A percentile compares a stretch with the other conserved stretches of the same genome.
Evolutionary conservation across 805 yeast species (phyloP).

Genomic region (Saccharomycopsis fermentans): DNA sequence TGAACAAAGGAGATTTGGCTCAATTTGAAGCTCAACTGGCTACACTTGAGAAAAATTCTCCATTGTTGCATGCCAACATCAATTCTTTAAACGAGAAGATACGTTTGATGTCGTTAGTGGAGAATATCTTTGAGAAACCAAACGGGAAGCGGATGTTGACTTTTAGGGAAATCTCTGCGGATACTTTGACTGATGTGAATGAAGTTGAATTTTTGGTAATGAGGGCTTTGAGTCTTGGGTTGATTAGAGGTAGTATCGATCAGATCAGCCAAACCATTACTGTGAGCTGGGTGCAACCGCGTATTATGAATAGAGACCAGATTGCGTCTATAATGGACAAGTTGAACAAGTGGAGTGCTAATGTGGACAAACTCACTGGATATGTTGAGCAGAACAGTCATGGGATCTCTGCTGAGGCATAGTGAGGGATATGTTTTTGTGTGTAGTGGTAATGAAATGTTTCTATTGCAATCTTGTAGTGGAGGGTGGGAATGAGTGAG

Average conservation of each 20-base stretch:
- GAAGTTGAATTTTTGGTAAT: conserved; percentile 85
- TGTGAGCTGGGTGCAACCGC: conserved; percentile 92
- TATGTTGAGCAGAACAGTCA: conserved; percentile 54
- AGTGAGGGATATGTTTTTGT: too few species aligned
- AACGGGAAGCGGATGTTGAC: conserved; percentile 63
- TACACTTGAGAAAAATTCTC: conserved; percentile 34
- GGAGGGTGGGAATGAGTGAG: too few species aligned
- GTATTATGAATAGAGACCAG: conserved; percentile 78
- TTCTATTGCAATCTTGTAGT: too few species aligned
- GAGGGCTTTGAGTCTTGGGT: conserved; percentile 77
- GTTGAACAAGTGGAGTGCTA: conserved; percentile 66
- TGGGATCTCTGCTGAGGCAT: conserved; percentile 50
- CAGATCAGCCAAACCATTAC: conserved; percentile 72
- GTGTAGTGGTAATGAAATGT: too few species aligned
- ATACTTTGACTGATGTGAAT: conserved; percentile 49
- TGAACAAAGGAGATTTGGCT: conserved; percentile 70
- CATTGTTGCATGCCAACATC: conserved; percentile 48
- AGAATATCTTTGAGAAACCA: conserved; percentile 69
- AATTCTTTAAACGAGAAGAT: conserved; percentile 79
- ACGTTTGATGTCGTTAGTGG: conserved; percentile 84
- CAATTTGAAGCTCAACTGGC: conserved; percentile 43
- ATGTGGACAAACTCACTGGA: conserved; percentile 54
- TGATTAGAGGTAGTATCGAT: conserved; percentile 84
- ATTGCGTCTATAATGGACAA: conserved; percentile 65
- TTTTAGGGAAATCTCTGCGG: conserved; percentile 63